Percentiles rank a stretch among this genome's conserved stretches.
phyloP scores from a whole-genome alignment of 495 filamentous ascomycete genomes.

The Neurospora discreta region DNA sequence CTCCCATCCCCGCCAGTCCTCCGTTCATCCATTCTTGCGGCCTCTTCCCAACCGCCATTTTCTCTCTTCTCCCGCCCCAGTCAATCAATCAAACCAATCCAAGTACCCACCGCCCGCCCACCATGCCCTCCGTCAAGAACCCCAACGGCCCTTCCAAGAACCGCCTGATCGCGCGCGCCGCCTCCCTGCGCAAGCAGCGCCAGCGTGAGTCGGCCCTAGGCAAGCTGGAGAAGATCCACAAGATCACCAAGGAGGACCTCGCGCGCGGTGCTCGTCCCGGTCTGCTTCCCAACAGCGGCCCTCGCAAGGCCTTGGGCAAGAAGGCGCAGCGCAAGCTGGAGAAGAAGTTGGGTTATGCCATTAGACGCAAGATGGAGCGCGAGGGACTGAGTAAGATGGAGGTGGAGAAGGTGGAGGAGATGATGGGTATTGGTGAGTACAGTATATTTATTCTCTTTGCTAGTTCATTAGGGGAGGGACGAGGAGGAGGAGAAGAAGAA shows the following conservation, averaged over 20 bases:
- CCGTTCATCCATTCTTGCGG: too few species aligned
- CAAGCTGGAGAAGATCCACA: constrained; percentile 5
- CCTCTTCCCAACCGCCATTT: too few species aligned
- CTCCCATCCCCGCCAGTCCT: not conserved
- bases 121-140: constrained; percentile 35
- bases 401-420: constrained; percentile 5
- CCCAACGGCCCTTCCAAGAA: constrained; percentile 35
- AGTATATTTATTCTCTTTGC: not conserved
- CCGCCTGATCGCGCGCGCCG: constrained; percentile 25
- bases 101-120: not conserved
- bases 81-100: too few species aligned
- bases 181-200: constrained; percentile 17
- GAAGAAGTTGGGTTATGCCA: constrained; percentile 25
- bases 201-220: constrained; percentile 15
- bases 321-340: constrained; percentile 37
- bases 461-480: not conserved
- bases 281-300: constrained; percentile 33
- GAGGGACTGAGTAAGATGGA: constrained; percentile 32
- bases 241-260: constrained; percentile 22
- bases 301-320: constrained; percentile 24
- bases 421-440: constrained; percentile 12
- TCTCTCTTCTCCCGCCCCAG: too few species aligned
- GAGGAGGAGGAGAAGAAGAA: not conserved
- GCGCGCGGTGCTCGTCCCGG: constrained; percentile 27
- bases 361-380: constrained; percentile 29